A percentile compares a stretch with the other conserved stretches of the same genome.
These are phyloP conservation scores for Oryza officinalis DNA, from an alignment of 176 grass and related monocot species.

Conservation along the genomic window DNA sequence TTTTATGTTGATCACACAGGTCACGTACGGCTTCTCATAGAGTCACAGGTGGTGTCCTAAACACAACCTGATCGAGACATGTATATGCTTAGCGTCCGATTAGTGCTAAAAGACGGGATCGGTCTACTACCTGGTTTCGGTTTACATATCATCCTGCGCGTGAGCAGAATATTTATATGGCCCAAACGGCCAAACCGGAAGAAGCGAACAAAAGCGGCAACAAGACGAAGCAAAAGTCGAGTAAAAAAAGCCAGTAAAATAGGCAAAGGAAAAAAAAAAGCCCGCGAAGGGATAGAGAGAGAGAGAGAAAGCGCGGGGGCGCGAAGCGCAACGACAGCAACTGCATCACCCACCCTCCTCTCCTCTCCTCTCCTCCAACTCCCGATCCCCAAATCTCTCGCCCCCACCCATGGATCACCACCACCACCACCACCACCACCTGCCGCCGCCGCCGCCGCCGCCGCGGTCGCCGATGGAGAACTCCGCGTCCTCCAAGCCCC, in stretches of 20 bases:
- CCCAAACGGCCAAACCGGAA: too few relatives aligned
- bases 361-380: not conserved
- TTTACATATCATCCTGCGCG: too few relatives aligned
- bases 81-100: too few relatives aligned
- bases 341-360: not conserved
- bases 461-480: conserved; percentile 36
- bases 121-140: too few relatives aligned
- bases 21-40: too few relatives aligned
- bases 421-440: not conserved
- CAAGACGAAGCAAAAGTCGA: not conserved
- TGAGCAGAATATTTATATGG: too few relatives aligned
- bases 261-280: not conserved
- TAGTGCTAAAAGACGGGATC: too few relatives aligned
- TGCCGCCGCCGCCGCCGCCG: not conserved
- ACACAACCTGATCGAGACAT: too few relatives aligned
- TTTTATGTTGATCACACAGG: too few relatives aligned
- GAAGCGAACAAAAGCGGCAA: not conserved
- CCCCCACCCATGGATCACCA: conserved; percentile 42
- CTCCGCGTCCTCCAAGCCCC: conserved; percentile 41
- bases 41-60: too few relatives aligned
- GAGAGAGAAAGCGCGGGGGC: conserved; percentile 50
- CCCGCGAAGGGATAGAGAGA: not conserved
- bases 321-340: conserved; percentile 23
- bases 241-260: not conserved
- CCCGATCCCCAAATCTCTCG: conserved; percentile 40